phyloP scores from a whole-genome alignment of 2,329 filamentous ascomycete species.

The Pseudogymnoascus sp. region DNA sequence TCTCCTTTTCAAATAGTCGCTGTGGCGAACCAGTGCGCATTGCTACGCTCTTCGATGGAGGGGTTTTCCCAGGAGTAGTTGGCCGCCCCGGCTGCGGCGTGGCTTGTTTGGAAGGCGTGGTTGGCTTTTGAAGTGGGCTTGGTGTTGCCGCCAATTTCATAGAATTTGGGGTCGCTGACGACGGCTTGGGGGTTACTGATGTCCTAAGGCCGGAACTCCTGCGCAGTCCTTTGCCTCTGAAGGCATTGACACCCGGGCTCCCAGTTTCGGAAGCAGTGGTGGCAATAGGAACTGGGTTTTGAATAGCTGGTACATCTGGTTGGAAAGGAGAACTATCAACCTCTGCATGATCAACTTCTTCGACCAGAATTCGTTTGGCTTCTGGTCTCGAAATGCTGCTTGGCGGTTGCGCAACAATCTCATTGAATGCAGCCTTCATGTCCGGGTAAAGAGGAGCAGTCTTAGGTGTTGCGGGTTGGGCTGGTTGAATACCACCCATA shows the following conservation, averaged over 20 bases:
- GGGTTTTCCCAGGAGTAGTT: conserved; percentile 42
- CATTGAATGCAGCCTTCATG: background rate
- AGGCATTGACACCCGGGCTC: conserved; percentile 47
- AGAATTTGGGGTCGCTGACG: conserved; percentile 8
- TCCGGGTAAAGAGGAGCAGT: conserved; percentile 19
- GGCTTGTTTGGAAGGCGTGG: conserved; percentile 32
- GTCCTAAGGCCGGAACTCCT: conserved; percentile 38
- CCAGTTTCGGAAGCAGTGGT: conserved; percentile 39
- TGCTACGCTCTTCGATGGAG: conserved; percentile 38
- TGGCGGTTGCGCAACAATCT: background rate
- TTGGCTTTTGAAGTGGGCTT: conserved; percentile 28
- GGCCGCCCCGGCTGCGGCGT: conserved; percentile 38
- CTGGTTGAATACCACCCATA: conserved; percentile 43
- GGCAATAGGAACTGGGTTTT: conserved; percentile 28
- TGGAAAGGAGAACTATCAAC: conserved; percentile 38
- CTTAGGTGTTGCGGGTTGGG: conserved; percentile 32
- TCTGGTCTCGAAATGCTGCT: conserved; percentile 22
- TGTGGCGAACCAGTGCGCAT: conserved; percentile 41
- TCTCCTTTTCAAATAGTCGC: conserved; percentile 35
- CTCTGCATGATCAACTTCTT: conserved; percentile 45
- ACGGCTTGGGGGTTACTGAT: conserved; percentile 34
- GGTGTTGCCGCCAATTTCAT: conserved; percentile 19
- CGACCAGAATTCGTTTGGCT: conserved; percentile 51
- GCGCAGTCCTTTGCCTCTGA: conserved; percentile 41
- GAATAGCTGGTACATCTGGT: conserved; percentile 22